phyloP scores from a whole-genome alignment of 2,329 filamentous ascomycete species.

The Fusarium floridanum region DNA sequence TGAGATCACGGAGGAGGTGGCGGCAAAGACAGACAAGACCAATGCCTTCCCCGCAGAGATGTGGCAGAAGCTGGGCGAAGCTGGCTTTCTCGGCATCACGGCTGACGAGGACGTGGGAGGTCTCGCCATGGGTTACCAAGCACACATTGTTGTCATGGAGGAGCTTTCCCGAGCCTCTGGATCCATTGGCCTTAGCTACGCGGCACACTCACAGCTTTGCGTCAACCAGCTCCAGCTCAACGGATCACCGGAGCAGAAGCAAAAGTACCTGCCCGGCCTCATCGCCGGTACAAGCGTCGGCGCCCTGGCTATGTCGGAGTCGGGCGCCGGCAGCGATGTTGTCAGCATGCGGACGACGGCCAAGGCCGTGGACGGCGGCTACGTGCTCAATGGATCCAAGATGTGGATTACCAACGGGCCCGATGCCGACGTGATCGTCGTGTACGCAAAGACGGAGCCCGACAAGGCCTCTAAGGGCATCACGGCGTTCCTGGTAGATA shows the following conservation, averaged over 20 bases:
- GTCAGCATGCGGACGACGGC: conserved; percentile 95
- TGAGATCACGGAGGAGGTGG: conserved; percentile 87
- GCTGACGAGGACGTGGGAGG: conserved; percentile 94
- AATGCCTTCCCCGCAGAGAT: conserved; percentile 92
- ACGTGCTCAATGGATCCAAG: conserved; percentile 88
- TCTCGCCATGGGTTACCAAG: conserved; percentile 93
- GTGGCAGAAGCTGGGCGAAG: conserved; percentile 94
- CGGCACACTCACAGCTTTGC: conserved; percentile 95
- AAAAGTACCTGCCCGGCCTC: conserved; percentile 81
- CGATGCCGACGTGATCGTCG: conserved; percentile 90
- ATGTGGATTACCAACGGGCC: conserved; percentile 99
- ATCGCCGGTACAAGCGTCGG: conserved; percentile 86
- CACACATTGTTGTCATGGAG: conserved; percentile 95
- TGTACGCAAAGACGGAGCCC: conserved; percentile 96
- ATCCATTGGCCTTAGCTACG: conserved; percentile 90
- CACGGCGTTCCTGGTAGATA: conserved; percentile 92
- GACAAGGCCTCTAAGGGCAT: conserved; percentile 88
- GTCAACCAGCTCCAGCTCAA: conserved; percentile 97
- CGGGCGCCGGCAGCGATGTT: conserved; percentile 90
- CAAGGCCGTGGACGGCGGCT: conserved; percentile 85
- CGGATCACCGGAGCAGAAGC: conserved; percentile 82
- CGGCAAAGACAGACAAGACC: conserved; percentile 82
- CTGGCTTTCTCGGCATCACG: conserved; percentile 92
- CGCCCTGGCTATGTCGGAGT: conserved; percentile 94
- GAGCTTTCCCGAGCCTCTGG: conserved; percentile 90